These are phyloP conservation scores for Trifolium dubium DNA, from an alignment of 306 rosid species.

Conservation along the genomic window DNA sequence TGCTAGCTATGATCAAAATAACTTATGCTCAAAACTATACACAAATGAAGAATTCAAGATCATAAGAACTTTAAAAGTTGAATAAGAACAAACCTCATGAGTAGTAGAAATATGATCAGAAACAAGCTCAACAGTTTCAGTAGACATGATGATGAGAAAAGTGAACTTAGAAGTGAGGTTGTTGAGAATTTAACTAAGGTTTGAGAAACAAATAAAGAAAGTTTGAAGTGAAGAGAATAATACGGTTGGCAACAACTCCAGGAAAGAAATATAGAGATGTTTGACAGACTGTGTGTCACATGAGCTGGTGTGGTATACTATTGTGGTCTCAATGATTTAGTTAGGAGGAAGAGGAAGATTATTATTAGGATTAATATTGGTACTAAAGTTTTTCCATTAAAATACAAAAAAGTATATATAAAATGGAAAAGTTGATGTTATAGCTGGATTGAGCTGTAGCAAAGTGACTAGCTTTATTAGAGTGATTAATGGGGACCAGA, in stretches of 20 bases:
- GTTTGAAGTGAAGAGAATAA: constrained; percentile 47
- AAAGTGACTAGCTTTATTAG: constrained; percentile 60
- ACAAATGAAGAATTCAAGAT: constrained; percentile 36
- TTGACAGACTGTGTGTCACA: constrained; percentile 69
- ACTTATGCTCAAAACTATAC: not conserved
- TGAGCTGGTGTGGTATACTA: constrained; percentile 59
- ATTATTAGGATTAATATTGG: constrained; percentile 49
- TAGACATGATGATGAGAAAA: constrained; percentile 52
- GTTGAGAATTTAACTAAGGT: constrained; percentile 31
- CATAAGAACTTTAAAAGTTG: not conserved
- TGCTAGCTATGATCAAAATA: constrained; percentile 2
- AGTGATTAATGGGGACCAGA: constrained; percentile 51
- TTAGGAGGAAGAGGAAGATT: constrained; percentile 36
- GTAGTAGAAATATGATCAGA: constrained; percentile 50
- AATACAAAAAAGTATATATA: constrained; percentile 13
- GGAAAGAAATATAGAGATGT: constrained; percentile 57
- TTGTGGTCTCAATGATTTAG: constrained; percentile 67
- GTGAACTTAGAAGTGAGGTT: constrained; percentile 31
- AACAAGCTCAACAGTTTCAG: constrained; percentile 46
- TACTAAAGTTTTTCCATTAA: constrained; percentile 51
- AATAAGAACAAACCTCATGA: constrained; percentile 56
- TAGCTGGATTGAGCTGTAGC: constrained; percentile 50
- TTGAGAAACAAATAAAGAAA: constrained; percentile 36
- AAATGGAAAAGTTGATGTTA: constrained; percentile 45
- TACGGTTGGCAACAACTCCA: constrained; percentile 68